Conservation (phyloP, 1,284 basidiomycete genomes). For the Sanghuangporus baumii region DNA sequence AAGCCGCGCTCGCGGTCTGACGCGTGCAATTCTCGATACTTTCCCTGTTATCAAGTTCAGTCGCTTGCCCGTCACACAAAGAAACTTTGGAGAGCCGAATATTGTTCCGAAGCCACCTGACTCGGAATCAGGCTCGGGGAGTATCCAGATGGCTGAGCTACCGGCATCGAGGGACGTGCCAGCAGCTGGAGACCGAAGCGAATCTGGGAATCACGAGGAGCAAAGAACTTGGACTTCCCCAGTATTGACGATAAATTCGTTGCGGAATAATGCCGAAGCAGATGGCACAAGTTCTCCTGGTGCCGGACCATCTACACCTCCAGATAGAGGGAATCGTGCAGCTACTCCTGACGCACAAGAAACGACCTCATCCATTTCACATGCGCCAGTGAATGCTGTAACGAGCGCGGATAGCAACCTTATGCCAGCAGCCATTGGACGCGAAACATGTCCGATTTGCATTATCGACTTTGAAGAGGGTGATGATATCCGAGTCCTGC, state of each 20-base stretch:
- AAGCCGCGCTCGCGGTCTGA: slow-evolving; percentile 74
- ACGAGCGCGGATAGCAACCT: slow-evolving; percentile 30
- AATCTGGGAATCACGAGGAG: not conserved
- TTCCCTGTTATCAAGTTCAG: slow-evolving; percentile 91
- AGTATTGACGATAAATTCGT: not conserved
- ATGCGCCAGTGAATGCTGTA: not conserved
- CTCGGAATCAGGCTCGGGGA: slow-evolving; percentile 24
- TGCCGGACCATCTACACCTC: slow-evolving; percentile 9
- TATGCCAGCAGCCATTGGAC: slow-evolving; percentile 62
- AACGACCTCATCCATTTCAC: not conserved
- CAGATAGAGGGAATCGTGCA: not conserved
- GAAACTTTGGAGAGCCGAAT: slow-evolving; percentile 5
- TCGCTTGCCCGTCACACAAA: slow-evolving; percentile 18
- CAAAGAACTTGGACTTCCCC: not conserved
- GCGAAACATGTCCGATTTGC: slow-evolving; percentile 90
- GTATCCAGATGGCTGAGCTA: slow-evolving; percentile 8
- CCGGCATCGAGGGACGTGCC: not conserved
- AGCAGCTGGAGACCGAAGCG: not conserved
- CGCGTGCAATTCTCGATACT: slow-evolving; percentile 87
- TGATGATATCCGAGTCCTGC: slow-evolving; percentile 83
- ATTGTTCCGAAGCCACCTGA: slow-evolving; percentile 26
- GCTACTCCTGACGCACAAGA: not conserved
- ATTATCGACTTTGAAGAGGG: slow-evolving; percentile 90
- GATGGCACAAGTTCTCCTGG: slow-evolving; percentile 12
- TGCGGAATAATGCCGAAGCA: not conserved